These are phyloP conservation scores for Endothia cerciana DNA, from an alignment of 2,329 filamentous ascomycete species.

Conservation along the genomic window DNA sequence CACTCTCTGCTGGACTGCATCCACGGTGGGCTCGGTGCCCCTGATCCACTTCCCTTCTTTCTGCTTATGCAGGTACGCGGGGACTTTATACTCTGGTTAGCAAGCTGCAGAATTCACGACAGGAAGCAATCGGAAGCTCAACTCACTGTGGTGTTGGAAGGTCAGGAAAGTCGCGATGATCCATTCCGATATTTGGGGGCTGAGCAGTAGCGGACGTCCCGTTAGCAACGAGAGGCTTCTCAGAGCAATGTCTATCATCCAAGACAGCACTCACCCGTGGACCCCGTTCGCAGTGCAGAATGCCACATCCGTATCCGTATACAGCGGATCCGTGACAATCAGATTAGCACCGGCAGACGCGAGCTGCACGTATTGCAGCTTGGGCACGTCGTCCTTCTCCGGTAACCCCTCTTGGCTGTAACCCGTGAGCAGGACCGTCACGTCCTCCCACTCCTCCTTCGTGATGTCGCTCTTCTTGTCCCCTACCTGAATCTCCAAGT, in stretches of 20 bases:
- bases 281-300: constrained; percentile 62
- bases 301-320: constrained; percentile 51
- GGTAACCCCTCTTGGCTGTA: constrained; percentile 51
- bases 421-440: constrained; percentile 46
- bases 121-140: background rate
- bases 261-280: constrained; percentile 50
- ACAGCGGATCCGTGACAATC: constrained; percentile 50
- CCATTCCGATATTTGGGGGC: constrained; percentile 63
- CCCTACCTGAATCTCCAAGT: constrained; percentile 45
- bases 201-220: constrained; percentile 31
- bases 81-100: constrained; percentile 42
- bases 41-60: constrained; percentile 49
- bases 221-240: background rate
- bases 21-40: constrained; percentile 39
- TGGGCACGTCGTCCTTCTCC: constrained; percentile 46
- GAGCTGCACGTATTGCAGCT: constrained; percentile 57
- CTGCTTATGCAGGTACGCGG: constrained; percentile 49
- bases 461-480: constrained; percentile 35
- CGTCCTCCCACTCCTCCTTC: constrained; percentile 48
- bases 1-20: constrained; percentile 54
- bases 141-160: constrained; percentile 44
- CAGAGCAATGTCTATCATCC: background rate
- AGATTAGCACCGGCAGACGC: constrained; percentile 58
- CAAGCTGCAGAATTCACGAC: too few species aligned
- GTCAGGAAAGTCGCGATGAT: constrained; percentile 56